Conservation (phyloP, 1,139 yeast genomes). For the Hemisphaericaspora lyxosophila region DNA sequence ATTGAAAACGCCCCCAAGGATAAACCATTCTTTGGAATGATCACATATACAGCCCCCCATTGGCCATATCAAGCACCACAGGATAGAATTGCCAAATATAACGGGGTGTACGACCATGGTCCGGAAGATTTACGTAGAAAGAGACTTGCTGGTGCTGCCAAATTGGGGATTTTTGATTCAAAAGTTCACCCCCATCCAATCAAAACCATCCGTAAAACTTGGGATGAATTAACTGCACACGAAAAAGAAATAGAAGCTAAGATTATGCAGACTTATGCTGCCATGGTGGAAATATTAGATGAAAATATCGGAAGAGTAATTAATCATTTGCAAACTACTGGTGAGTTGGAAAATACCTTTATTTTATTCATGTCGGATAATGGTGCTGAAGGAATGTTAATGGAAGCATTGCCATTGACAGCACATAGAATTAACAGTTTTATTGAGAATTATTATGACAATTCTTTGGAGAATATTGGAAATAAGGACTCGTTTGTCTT, state of each 20-base stretch:
- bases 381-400: constrained; percentile 60
- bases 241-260: constrained; percentile 37
- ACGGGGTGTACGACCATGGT: constrained; percentile 50
- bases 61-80: constrained; percentile 63
- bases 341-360: constrained; percentile 52
- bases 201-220: constrained; percentile 38
- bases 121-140: constrained; percentile 42
- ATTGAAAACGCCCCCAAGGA: constrained; percentile 28
- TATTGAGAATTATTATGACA: constrained; percentile 39
- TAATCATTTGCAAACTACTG: constrained; percentile 34
- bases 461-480: constrained; percentile 49
- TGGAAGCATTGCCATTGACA: constrained; percentile 52
- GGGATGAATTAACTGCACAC: constrained; percentile 39
- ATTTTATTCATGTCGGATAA: constrained; percentile 59
- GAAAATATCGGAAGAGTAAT: constrained; percentile 48
- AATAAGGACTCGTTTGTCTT: constrained; percentile 47
- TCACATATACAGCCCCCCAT: constrained; percentile 61
- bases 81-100: constrained; percentile 46
- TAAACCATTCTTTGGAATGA: constrained; percentile 52
- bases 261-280: constrained; percentile 58
- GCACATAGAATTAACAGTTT: constrained; percentile 25
- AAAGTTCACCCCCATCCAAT: constrained; percentile 48
- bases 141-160: constrained; percentile 39
- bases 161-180: constrained; percentile 45
- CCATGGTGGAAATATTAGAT: constrained; percentile 59